Evolutionary conservation across 345 rosid species (phyloP), one percentile per base, ranked within the genome.

Genomic region (Euphorbia peplus): DNA sequence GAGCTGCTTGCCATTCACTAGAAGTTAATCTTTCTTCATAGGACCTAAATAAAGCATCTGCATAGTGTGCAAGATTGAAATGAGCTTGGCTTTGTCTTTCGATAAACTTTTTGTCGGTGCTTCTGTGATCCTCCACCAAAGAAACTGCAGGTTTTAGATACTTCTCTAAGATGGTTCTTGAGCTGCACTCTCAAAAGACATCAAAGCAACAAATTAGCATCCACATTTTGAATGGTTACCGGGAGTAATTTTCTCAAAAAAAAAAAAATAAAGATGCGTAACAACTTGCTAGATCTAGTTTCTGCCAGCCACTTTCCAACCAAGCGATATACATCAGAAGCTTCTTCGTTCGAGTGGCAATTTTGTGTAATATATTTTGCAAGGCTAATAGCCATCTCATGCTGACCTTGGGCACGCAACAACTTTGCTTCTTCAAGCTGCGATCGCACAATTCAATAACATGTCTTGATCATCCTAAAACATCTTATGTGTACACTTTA

Each of bases 391-490:
- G 99, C 92, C 91, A 87, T 88, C 82, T 95, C 97, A 77, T 86
- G 83, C 82, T 84, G 96, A 79, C 93, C 96, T 81, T 89, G 96
- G 69, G 96, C 95, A 70, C 86, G 93, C 81, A 95, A 74, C 55
- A 91, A 79, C 85, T 90, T 91, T 42, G 97, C 96, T 87, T 95
- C 99, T 82, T 88, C 99, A 79, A 95, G 88, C 99, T 95, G 87
- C 76, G 53, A 63, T 48, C 26, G 19, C 14, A 70, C 35, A n/a
- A 69, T 64, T 29, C 18, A 44, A 22, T 35, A 53, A 25, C 14
- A 30, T 53, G 37, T 29, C 64, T 22, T 26, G 10, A 25, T 7
- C 52, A 47, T 64, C 29, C 37, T 32, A 12, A 12, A 39, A 51
- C 60, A 73, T 41, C 58, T 15, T 7, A 35, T 32, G 4, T 21